Conservation (phyloP, 2,329 filamentous ascomycete genomes). For the Pyricularia pennisetigena region DNA sequence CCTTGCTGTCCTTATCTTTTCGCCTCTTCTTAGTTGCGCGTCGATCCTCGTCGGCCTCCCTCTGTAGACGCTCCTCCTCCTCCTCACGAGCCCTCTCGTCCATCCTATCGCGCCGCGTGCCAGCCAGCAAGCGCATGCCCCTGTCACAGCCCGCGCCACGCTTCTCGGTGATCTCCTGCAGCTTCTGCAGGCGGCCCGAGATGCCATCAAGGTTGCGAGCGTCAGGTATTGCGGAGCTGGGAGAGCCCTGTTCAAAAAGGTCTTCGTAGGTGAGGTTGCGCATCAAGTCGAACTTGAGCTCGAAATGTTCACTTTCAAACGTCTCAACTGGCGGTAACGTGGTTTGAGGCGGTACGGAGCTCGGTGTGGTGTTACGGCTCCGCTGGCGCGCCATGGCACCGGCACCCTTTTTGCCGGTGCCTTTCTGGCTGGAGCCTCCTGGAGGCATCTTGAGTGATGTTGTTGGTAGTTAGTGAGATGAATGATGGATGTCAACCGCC, state of each 20-base stretch:
- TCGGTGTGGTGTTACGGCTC: conserved; percentile 70
- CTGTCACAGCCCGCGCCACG: conserved; percentile 60
- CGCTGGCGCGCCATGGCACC: conserved; percentile 52
- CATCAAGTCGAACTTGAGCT: conserved; percentile 49
- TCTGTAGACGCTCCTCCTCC: conserved; percentile 40
- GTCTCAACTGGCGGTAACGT: conserved; percentile 43
- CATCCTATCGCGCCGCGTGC: conserved; percentile 51
- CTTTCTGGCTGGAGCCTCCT: conserved; percentile 43
- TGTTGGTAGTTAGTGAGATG: background rate
- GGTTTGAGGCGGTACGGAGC: conserved; percentile 32
- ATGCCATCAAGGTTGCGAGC: conserved; percentile 55
- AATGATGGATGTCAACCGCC: background rate
- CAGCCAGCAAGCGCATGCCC: conserved; percentile 61
- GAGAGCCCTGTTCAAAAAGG: conserved; percentile 51
- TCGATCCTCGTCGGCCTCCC: conserved; percentile 37
- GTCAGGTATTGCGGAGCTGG: conserved; percentile 49
- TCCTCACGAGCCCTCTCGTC: conserved; percentile 35
- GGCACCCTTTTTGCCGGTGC: conserved; percentile 55
- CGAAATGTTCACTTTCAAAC: conserved; percentile 55
- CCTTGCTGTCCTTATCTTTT: conserved; percentile 40
- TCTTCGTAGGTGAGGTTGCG: conserved; percentile 58
- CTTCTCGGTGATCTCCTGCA: conserved; percentile 58
- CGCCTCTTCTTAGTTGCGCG: conserved; percentile 68
- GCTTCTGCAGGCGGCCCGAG: conserved; percentile 51
- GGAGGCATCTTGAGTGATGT: conserved; percentile 38